These are phyloP conservation scores for Elsinoe necatrix DNA, from an alignment of 2,329 filamentous ascomycete genomes.

Conservation along the genomic window DNA sequence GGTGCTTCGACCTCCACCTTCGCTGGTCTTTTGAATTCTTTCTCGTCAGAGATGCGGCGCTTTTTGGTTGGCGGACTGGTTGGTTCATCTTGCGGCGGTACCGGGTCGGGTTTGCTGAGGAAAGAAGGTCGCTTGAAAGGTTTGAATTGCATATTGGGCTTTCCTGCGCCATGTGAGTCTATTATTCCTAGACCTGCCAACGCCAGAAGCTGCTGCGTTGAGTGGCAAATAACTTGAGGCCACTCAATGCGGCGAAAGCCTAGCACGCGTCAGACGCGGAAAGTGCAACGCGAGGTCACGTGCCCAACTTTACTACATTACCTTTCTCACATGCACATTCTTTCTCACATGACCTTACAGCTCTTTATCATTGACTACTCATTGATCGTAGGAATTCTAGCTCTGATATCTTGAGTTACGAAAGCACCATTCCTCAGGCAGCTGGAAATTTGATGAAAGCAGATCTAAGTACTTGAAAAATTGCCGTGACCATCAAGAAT, in stretches of 20 bases:
- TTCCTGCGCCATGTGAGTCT: neutral
- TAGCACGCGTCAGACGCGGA: neutral
- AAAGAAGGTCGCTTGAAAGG: conserved; percentile 13
- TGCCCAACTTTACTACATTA: neutral
- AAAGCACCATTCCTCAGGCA: too few species aligned
- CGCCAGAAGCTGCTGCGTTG: conserved; percentile 9
- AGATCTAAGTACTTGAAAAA: neutral
- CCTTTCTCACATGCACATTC: too few species aligned
- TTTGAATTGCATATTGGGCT: conserved; percentile 9
- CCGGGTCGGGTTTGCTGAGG: neutral
- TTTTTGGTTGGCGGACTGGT: conserved; percentile 3
- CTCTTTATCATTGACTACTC: too few species aligned
- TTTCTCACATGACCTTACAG: too few species aligned
- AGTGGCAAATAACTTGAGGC: neutral
- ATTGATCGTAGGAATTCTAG: too few species aligned
- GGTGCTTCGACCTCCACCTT: neutral
- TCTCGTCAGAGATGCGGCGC: conserved; percentile 5
- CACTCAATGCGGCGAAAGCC: neutral
- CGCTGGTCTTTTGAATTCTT: neutral
- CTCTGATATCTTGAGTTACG: too few species aligned
- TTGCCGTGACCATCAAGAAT: neutral
- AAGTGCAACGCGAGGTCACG: conserved; percentile 3
- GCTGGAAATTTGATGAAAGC: neutral
- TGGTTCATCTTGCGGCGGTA: neutral
- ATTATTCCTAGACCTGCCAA: too few species aligned